Evolutionary conservation across 768 basidiomycete genomes (phyloP).

Genomic region (Pulveroboletus sp.): DNA sequence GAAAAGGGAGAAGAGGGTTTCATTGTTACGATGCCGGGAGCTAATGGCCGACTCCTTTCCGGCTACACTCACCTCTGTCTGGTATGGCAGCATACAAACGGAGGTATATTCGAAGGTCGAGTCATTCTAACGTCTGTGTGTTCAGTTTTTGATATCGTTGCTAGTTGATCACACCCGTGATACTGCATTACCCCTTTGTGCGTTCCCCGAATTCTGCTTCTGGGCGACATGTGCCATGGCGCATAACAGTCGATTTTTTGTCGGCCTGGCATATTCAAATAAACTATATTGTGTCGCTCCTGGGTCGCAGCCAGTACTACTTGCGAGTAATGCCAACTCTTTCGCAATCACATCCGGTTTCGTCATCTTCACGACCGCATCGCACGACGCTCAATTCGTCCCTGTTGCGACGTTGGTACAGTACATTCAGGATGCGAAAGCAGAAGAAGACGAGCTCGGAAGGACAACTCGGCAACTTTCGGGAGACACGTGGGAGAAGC

Average conservation of each 20-base stretch:
- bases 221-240: constrained; percentile 33
- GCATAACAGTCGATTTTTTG: constrained; percentile 34
- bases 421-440: constrained; percentile 13
- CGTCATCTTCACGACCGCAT: constrained; percentile 77
- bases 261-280: constrained; percentile 64
- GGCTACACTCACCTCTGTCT: constrained; percentile 13
- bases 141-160: constrained; percentile 4
- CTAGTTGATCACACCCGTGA: constrained; percentile 21
- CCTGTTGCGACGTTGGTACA: constrained; percentile 33
- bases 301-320: constrained; percentile 25
- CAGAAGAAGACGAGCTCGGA: constrained; percentile 13
- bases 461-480: constrained; percentile 11
- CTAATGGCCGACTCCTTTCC: constrained; percentile 48
- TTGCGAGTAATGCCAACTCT: constrained; percentile 62
- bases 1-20: constrained; percentile 6
- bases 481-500: constrained; percentile 52
- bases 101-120: constrained; percentile 47
- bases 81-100: constrained; percentile 44
- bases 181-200: constrained; percentile 24
- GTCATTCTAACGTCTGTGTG: not conserved
- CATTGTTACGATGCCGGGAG: constrained; percentile 27
- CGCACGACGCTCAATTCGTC: constrained; percentile 77
- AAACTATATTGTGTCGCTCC: constrained; percentile 54
- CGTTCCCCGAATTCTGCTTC: constrained; percentile 61
- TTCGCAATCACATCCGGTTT: constrained; percentile 71